These are phyloP conservation scores for Backusella westeae DNA, from an alignment of 192 early-diverging fungal species.

Conservation along the genomic window DNA sequence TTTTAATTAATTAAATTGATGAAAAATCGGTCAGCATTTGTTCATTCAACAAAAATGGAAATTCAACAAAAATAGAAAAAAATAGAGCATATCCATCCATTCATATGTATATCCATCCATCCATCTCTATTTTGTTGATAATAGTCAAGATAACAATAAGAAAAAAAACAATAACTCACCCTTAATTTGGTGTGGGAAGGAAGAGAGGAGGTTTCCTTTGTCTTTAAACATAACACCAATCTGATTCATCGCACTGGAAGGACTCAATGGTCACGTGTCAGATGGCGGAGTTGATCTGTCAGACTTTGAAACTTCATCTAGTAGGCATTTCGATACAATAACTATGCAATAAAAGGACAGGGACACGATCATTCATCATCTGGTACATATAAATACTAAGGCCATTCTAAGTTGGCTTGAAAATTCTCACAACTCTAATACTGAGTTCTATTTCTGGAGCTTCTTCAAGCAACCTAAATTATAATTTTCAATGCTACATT, in stretches of 20 bases:
- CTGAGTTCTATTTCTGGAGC: too few species aligned
- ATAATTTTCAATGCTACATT: too few species aligned
- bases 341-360: too few species aligned
- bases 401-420: too few species aligned
- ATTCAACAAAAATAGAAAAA: not conserved
- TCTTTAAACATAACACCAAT: not conserved
- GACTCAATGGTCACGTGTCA: not conserved
- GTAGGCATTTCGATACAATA: too few species aligned
- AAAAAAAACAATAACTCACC: not conserved
- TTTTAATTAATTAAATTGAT: not conserved
- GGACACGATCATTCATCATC: too few species aligned
- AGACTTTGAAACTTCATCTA: not conserved
- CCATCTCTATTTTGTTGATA: not conserved
- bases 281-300: not conserved
- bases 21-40: not conserved
- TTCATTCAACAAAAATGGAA: conserved; percentile 2
- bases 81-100: not conserved
- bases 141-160: not conserved
- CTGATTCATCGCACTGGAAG: not conserved
- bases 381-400: too few species aligned
- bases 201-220: conserved; percentile 4
- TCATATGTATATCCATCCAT: not conserved
- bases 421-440: too few species aligned
- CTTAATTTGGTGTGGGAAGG: conserved; percentile 9
- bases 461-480: too few species aligned